Evolutionary conservation across 176 grass and related monocot species (phyloP).

Genomic region (Microstegium vimineum): DNA sequence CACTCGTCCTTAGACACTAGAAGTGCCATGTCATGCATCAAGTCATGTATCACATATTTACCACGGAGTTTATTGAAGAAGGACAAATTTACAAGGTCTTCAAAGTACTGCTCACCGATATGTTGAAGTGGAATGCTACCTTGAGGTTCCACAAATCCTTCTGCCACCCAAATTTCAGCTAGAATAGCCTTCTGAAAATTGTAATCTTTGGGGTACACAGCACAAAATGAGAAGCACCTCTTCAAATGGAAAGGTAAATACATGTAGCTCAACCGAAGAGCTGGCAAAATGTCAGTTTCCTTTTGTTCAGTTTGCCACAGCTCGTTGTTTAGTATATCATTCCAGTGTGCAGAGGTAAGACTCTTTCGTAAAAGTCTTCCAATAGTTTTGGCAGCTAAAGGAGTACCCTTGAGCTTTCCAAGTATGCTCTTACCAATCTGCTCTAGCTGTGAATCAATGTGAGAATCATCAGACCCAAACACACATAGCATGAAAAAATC

Average conservation of each 20-base stretch:
- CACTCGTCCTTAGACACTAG: slow-evolving; percentile 13
- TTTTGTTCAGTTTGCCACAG: slow-evolving; percentile 27
- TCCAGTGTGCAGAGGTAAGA: slow-evolving; percentile 3
- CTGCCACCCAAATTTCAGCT: not conserved
- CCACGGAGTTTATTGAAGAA: not conserved
- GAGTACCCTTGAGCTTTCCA: slow-evolving; percentile 19
- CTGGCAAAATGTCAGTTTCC: slow-evolving; percentile 32
- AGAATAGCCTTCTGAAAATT: not conserved
- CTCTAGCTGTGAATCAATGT: not conserved
- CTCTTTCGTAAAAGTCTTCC: slow-evolving; percentile 19
- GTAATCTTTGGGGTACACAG: slow-evolving; percentile 40
- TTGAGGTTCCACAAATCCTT: slow-evolving; percentile 9
- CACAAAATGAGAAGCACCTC: slow-evolving; percentile 38
- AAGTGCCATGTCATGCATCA: slow-evolving; percentile 40
- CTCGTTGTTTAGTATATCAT: slow-evolving; percentile 19
- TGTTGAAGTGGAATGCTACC: not conserved
- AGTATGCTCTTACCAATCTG: slow-evolving; percentile 19
- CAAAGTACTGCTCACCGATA: not conserved
- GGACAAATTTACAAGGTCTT: not conserved
- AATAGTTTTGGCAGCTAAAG: slow-evolving; percentile 38
- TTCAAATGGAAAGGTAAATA: slow-evolving; percentile 39
- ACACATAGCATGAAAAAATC: slow-evolving; percentile 7
- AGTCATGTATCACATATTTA: slow-evolving; percentile 35
- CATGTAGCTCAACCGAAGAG: slow-evolving; percentile 51
- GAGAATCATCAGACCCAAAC: not conserved